These are phyloP conservation scores for Euphorbia lathyris DNA, from an alignment of 345 rosid genomes.

Conservation along the genomic window DNA sequence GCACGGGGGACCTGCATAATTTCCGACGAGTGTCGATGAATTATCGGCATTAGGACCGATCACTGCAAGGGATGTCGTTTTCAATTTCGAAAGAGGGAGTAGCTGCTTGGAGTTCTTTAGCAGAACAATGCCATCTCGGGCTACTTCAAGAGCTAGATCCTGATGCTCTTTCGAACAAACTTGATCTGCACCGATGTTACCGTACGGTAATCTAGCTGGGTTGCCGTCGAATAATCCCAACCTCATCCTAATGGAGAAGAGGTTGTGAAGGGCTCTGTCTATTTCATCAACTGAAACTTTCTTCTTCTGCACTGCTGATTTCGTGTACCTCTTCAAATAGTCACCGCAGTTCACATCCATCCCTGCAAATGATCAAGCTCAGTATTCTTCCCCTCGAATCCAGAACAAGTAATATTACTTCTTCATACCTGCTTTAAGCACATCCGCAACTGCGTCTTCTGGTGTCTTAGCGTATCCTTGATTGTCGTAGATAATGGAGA, in stretches of 20 bases:
- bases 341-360: constrained; percentile 88
- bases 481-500: constrained; percentile 50
- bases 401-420: neutral
- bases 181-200: constrained; percentile 52
- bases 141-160: constrained; percentile 76
- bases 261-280: constrained; percentile 74
- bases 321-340: constrained; percentile 58
- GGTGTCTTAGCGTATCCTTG: constrained; percentile 70
- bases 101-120: constrained; percentile 56
- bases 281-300: constrained; percentile 53
- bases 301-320: constrained; percentile 62
- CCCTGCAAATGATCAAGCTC: constrained; percentile 39
- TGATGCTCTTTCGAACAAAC: constrained; percentile 71
- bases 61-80: constrained; percentile 51
- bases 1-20: constrained; percentile 80
- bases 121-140: constrained; percentile 78
- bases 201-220: constrained; percentile 52
- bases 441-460: constrained; percentile 78
- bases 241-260: constrained; percentile 76
- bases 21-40: constrained; percentile 56
- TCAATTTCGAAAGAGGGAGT: constrained; percentile 63
- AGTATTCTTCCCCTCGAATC: neutral
- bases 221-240: constrained; percentile 80
- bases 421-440: constrained; percentile 66
- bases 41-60: constrained; percentile 81